These are phyloP conservation scores for Zea mays DNA, from an alignment of 176 grass and related monocot species.

Conservation along the genomic window DNA sequence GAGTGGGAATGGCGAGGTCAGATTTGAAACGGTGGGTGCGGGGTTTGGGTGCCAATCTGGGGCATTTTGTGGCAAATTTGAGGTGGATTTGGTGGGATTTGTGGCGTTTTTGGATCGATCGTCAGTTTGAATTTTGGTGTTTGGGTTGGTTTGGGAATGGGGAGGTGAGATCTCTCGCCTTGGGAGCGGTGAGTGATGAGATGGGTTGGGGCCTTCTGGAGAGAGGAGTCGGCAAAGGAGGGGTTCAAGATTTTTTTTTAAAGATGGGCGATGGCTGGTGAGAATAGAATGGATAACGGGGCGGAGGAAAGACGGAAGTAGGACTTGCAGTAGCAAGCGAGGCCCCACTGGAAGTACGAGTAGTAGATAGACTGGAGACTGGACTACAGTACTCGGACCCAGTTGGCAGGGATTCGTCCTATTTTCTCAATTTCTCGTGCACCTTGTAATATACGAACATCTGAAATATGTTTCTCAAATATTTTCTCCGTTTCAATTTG, in stretches of 20 bases:
- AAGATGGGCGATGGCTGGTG: not conserved
- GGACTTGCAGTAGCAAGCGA: too few relatives aligned
- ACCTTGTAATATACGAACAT: too few relatives aligned
- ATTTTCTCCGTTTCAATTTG: too few relatives aligned
- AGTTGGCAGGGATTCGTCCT: too few relatives aligned
- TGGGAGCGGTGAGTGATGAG: slow-evolving; percentile 13
- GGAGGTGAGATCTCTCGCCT: slow-evolving; percentile 43
- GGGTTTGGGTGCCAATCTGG: slow-evolving; percentile 18
- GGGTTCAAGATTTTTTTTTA: slow-evolving; percentile 37
- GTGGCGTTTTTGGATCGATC: slow-evolving; percentile 11
- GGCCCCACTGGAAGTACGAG: too few relatives aligned
- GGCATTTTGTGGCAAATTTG: slow-evolving; percentile 25
- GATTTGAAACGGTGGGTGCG: slow-evolving; percentile 43
- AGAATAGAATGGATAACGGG: too few relatives aligned
- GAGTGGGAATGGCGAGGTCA: slow-evolving; percentile 31
- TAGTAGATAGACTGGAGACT: too few relatives aligned
- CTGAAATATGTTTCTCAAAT: too few relatives aligned
- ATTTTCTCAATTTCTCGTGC: too few relatives aligned
- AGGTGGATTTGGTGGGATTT: slow-evolving; percentile 40
- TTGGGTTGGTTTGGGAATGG: slow-evolving; percentile 39
- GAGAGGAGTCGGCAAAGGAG: slow-evolving; percentile 12
- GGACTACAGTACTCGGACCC: too few relatives aligned
- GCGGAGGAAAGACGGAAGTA: too few relatives aligned
- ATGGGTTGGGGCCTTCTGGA: not conserved
- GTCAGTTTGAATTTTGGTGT: slow-evolving; percentile 21